Conservation (phyloP, 371 early-diverging fungal genomes). For the Modicella reniformis region DNA sequence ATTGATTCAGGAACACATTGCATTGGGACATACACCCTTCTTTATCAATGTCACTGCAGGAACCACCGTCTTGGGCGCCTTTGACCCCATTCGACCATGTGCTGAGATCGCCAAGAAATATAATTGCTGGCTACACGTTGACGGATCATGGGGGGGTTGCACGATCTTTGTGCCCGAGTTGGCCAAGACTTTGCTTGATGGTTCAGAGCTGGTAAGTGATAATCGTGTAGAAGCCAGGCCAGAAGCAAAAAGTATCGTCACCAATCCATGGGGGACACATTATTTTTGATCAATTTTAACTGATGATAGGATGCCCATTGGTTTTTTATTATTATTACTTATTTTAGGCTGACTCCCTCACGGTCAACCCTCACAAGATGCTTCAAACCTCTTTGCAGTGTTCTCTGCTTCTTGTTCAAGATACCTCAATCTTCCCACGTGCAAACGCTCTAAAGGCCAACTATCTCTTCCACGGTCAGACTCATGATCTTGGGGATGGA, state of each 20-base stretch:
- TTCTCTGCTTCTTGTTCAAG: constrained; percentile 75
- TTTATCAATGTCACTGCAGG: constrained; percentile 89
- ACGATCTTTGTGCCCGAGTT: constrained; percentile 64
- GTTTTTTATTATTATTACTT: constrained; percentile 1
- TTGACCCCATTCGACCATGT: constrained; percentile 78
- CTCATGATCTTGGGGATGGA: constrained; percentile 82
- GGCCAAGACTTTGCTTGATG: constrained; percentile 59
- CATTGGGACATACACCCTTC: constrained; percentile 69
- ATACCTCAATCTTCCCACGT: constrained; percentile 61
- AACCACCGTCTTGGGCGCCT: constrained; percentile 88
- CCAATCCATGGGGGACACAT: no score
- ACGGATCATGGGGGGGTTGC: constrained; percentile 89
- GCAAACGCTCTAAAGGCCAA: constrained; percentile 74
- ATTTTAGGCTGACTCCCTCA: constrained; percentile 73
- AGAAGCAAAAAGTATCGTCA: no score
- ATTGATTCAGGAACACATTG: constrained; percentile 58
- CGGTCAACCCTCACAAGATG: constrained; percentile 89
- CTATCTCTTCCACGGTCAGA: constrained; percentile 82
- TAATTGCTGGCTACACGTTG: constrained; percentile 86
- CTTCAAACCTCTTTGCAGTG: constrained; percentile 87
- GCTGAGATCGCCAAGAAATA: constrained; percentile 68
- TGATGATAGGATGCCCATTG: no score
- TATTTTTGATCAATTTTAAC: not conserved
- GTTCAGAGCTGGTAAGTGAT: constrained; percentile 61
- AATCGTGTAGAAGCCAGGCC: no score